Base-by-base conservation (phyloP, 2,329 filamentous ascomycete species). In the Ophiostoma quercus region DNA sequence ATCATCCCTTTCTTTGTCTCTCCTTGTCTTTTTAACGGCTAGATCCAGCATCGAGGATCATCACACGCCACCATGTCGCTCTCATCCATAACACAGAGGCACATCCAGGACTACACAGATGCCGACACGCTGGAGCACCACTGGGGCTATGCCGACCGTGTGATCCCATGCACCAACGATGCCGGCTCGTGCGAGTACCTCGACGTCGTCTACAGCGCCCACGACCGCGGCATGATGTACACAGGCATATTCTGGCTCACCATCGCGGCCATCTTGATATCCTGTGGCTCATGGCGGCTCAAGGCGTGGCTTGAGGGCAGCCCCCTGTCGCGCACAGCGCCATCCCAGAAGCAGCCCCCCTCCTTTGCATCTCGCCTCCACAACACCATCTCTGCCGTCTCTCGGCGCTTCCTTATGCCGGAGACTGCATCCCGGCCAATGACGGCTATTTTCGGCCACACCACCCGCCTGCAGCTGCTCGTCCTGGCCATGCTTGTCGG, bases 401-500 rank as follows among this genome's bases (percentile, higher is more conserved):
- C 22, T 65, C 81, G 86, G 22, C 81, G 79, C 39, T 83, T 84
- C 74, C 80, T 92, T 2, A 83, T 92, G 1, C 86, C 87, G 0
- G 88, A 91, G 74, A 82, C 83, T 2, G 25, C 77, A 84, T 2
- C 79, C 83, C 22, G 74, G 77, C 25, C 74, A 7, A 37, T 67
- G 66, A 54, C 29, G 43, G 47, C 66, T 47, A 37, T 92, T 68
- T 92, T 93, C 73, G 89, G 90, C 37, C 83, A 86, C 71, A 87
- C 88, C 1, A 91, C 88, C 0, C 83, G 90, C 25, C 81, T 92
- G 7, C 90, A 93, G 75, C 83, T 92, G 3, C 74, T 87, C 29
- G 81, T 90, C 37, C 80, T 92, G 2, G 76, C 82, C 0, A 77
- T 86, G 11, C 77, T 93, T 1, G 76, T 82, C 0, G 84, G 75